Conservation (phyloP, 2,329 filamentous ascomycete genomes). For the Epichloe baconii region DNA sequence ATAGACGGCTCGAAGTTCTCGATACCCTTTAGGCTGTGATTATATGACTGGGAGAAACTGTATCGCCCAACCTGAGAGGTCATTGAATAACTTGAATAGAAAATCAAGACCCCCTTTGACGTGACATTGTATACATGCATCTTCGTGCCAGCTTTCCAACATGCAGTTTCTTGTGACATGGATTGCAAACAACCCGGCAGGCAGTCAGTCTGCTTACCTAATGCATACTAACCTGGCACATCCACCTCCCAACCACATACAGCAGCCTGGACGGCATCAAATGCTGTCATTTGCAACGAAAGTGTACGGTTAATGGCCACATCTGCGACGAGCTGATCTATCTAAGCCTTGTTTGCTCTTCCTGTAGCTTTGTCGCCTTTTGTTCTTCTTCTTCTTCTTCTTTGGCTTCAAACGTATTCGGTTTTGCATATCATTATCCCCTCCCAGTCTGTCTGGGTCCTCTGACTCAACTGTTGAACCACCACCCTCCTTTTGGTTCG, state of each 20-base stretch:
- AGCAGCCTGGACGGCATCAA: conserved; percentile 12
- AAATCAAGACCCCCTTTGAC: no score
- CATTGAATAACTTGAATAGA: no score
- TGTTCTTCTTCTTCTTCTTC: background rate
- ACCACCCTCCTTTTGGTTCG: conserved; percentile 1
- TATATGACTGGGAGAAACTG: no score
- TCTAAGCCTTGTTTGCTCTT: background rate
- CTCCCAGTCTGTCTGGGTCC: background rate
- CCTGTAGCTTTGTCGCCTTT: background rate
- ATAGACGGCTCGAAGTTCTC: background rate
- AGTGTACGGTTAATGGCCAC: background rate
- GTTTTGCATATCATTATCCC: background rate
- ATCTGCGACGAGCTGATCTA: conserved; percentile 1
- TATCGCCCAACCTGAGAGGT: no score
- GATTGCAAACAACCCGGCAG: background rate
- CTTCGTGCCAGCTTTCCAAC: no score
- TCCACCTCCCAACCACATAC: conserved; percentile 16
- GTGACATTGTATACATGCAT: no score
- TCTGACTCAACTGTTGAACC: background rate
- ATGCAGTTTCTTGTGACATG: no score
- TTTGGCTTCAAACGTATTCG: background rate
- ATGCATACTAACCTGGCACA: conserved; percentile 8
- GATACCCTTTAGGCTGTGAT: no score
- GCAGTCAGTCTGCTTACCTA: conserved; percentile 12
- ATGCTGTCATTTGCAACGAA: conserved; percentile 20